These are phyloP conservation scores for Globisporangium parvum DNA, from an alignment of 352 stramenopile species.

Conservation along the genomic window DNA sequence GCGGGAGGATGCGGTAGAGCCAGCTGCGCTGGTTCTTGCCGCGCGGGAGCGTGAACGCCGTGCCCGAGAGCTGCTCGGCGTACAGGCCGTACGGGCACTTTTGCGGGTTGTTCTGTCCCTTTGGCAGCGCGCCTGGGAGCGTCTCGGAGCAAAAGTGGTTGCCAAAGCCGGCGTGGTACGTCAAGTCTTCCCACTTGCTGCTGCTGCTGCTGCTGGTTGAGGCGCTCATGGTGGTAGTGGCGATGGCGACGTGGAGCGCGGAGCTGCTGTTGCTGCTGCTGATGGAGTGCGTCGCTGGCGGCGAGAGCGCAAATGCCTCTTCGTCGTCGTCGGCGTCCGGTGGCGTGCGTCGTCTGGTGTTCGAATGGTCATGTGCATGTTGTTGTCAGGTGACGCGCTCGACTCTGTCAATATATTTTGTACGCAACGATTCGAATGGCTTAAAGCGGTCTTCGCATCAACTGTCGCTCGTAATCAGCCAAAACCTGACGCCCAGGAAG, in stretches of 20 bases:
- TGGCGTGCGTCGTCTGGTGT: too few species aligned
- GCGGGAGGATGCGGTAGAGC: slow-evolving; percentile 92
- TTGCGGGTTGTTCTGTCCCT: slow-evolving; percentile 94
- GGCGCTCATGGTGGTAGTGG: not conserved
- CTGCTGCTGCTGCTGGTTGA: not conserved
- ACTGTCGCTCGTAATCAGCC: too few species aligned
- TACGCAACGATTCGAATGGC: too few species aligned
- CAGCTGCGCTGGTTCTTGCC: slow-evolving; percentile 88
- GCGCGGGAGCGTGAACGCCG: slow-evolving; percentile 93
- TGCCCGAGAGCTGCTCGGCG: slow-evolving; percentile 94
- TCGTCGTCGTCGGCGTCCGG: too few species aligned
- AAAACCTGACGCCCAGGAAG: too few species aligned
- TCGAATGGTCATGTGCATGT: too few species aligned
- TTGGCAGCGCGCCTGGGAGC: slow-evolving; percentile 83
- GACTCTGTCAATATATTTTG: too few species aligned
- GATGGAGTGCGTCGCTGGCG: not conserved
- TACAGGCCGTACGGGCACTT: slow-evolving; percentile 90
- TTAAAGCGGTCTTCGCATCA: too few species aligned
- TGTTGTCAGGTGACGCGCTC: too few species aligned
- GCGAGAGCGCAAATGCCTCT: slow-evolving; percentile 3
- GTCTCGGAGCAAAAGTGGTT: slow-evolving; percentile 93
- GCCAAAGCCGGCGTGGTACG: slow-evolving; percentile 90
- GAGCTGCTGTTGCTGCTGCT: not conserved
- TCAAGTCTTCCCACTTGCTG: slow-evolving; percentile 48
- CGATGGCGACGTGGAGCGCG: not conserved